Base-by-base conservation (phyloP, 345 rosid species). In the Acer yangbiense region DNA sequence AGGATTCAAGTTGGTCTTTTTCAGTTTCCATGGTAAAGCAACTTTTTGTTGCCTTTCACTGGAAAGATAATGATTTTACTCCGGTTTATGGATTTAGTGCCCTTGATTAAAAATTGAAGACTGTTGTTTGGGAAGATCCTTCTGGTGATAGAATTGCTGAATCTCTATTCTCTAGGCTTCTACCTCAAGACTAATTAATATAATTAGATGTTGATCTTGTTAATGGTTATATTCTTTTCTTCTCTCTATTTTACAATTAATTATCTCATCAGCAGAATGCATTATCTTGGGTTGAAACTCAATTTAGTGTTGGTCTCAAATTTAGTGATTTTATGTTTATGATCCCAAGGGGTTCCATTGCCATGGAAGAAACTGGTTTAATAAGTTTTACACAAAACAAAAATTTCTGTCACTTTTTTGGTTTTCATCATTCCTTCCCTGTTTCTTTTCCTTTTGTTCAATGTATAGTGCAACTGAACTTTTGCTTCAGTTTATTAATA, bases 21-120 rank as follows among this genome's bases (percentile, higher is more conserved):
- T 35, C 63, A 8, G 44, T 57, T 58, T 57, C 8, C 52, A 72
- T 58, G 65, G 48, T n/a, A 27, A 29, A 12, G 39, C 23, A 39
- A 21, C 23, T 58, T 32, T 52, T 17, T 20, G 21, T 52, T 63
- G 60, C 44, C 32, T 17, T 73, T 39, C 0, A 20, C 39, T 13
- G 35, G 68, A 73, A 57, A 55, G 74, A 71, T 55, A 55, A 44
- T 9, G 35, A 20, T 68, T 71, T 55, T 55, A 32, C 52, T 21
- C 54, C 35, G 23, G 68, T 43, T 39, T 35, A 72, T 58, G 20
- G 52, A 60, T 23, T 14, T 61, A 14, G 14, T 43, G 65, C 55
- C 44, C 32, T 71, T 73, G 58, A 52, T 52, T 25, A 55, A 71
- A 4, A 52, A 20, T 20, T 4, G n/a, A 41, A 9, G 57, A 41